These are phyloP conservation scores for Fusarium pseudograminearum DNA, from an alignment of 2,329 filamentous ascomycete species.

Conservation along the genomic window DNA sequence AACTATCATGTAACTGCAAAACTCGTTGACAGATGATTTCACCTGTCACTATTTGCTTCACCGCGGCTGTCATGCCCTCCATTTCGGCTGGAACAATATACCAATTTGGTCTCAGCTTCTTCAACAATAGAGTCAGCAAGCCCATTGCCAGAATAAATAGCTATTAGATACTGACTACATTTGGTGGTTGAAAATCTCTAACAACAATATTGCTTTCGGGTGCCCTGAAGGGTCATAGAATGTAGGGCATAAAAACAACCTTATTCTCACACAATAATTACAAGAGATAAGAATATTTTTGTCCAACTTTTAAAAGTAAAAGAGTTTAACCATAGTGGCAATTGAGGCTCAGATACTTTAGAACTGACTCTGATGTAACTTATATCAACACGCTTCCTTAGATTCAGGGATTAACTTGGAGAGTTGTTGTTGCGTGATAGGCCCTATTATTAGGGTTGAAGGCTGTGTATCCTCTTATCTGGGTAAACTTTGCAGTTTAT, in stretches of 20 bases:
- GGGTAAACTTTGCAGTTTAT: neutral
- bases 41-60: no score
- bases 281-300: slow-evolving; percentile 16
- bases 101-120: slow-evolving; percentile 30
- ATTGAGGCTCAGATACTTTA: neutral
- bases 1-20: neutral
- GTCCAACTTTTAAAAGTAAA: fast-evolving
- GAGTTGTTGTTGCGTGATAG: slow-evolving; percentile 22
- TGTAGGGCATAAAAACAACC: fast-evolving
- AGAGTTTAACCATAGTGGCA: neutral
- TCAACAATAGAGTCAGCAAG: slow-evolving; percentile 27
- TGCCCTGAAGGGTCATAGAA: fast-evolving
- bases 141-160: slow-evolving; percentile 26
- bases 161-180: slow-evolving; percentile 16
- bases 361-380: slow-evolving; percentile 7
- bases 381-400: slow-evolving; percentile 22
- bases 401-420: slow-evolving; percentile 24
- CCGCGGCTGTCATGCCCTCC: neutral
- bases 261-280: neutral
- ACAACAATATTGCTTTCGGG: no score
- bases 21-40: no score
- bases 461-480: neutral
- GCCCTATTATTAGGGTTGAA: slow-evolving; percentile 5
- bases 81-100: slow-evolving; percentile 16
- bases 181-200: no score